phyloP scores from a whole-genome alignment of 176 grass and related monocot genomes.

The Raddia distichophylla region DNA sequence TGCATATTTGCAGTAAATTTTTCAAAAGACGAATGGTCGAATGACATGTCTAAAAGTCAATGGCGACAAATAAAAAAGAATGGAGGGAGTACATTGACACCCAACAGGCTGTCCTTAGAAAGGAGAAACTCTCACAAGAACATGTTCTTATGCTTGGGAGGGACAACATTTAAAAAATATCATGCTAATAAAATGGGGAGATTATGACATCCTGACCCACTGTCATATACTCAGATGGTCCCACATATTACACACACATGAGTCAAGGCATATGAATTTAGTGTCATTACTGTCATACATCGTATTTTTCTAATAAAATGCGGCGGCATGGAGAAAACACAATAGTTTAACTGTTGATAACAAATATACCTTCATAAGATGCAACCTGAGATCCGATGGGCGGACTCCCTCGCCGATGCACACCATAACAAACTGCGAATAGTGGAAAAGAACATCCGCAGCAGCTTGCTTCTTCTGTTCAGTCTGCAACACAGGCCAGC shows the following conservation, averaged over 20 bases:
- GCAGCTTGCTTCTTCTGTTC: conserved; percentile 86
- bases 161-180: not conserved
- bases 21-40: too few relatives aligned
- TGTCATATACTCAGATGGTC: too few relatives aligned
- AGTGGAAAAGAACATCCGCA: conserved; percentile 82
- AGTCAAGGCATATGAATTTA: too few relatives aligned
- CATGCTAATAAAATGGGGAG: not conserved
- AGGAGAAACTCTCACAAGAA: conserved; percentile 1
- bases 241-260: too few relatives aligned
- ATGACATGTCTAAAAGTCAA: too few relatives aligned
- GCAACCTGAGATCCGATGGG: conserved; percentile 85
- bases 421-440: conserved; percentile 91
- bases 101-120: not conserved
- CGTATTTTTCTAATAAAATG: not conserved
- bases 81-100: not conserved
- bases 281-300: too few relatives aligned
- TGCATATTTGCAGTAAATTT: too few relatives aligned
- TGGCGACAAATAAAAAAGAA: too few relatives aligned
- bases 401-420: conserved; percentile 92
- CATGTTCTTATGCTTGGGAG: not conserved
- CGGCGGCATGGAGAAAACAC: conserved; percentile 27
- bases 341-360: not conserved
- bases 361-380: conserved; percentile 87
- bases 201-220: too few relatives aligned
- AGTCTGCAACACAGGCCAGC: conserved; percentile 57